Evolutionary conservation across 768 basidiomycete species (phyloP).

Genomic region (Trametes cinnabarina): DNA sequence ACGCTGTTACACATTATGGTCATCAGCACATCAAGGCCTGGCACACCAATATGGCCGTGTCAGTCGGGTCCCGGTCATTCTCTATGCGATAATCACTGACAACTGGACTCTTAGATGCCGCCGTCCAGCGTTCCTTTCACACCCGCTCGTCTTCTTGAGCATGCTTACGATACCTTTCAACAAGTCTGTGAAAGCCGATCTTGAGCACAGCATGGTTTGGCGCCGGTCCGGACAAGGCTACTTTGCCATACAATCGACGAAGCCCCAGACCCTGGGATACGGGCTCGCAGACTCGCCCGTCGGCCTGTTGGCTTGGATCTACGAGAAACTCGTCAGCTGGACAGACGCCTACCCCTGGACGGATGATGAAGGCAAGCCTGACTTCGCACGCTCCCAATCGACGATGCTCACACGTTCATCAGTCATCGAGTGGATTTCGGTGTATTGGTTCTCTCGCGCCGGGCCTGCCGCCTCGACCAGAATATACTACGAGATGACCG

Average conservation of each 20-base stretch:
- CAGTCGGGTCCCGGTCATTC: conserved; percentile 14
- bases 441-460: conserved; percentile 37
- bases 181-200: conserved; percentile 26
- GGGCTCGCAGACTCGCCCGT: conserved; percentile 55
- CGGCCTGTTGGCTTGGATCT: conserved; percentile 42
- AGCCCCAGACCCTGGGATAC: conserved; percentile 45
- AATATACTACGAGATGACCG: conserved; percentile 33
- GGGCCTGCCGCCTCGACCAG: conserved; percentile 32
- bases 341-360: conserved; percentile 53
- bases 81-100: conserved; percentile 17
- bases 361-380: conserved; percentile 49
- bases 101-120: no score
- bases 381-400: neutral
- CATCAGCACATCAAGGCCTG: conserved; percentile 47
- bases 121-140: conserved; percentile 24
- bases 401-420: neutral
- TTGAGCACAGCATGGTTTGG: conserved; percentile 25
- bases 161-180: conserved; percentile 26
- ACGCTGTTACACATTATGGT: conserved; percentile 37
- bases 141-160: conserved; percentile 31
- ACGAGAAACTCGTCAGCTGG: conserved; percentile 34
- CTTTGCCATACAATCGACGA: conserved; percentile 28
- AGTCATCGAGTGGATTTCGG: conserved; percentile 38
- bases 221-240: conserved; percentile 32
- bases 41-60: conserved; percentile 51